These are phyloP conservation scores for Saccharomycopsis fodiens DNA, from an alignment of 805 yeast species.

Conservation along the genomic window DNA sequence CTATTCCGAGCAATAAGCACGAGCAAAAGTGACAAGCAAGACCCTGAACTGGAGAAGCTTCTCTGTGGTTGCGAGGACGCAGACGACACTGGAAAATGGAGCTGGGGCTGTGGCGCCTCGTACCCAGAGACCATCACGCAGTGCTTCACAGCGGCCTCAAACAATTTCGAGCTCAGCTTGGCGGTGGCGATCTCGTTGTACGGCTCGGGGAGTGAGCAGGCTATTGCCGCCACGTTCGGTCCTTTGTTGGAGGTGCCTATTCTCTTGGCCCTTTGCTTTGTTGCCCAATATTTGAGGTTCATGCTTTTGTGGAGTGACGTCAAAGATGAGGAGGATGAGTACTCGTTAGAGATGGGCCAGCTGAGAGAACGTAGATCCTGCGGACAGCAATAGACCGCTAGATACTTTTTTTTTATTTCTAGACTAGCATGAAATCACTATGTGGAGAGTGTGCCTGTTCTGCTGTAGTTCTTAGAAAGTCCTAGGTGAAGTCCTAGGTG, in stretches of 20 bases:
- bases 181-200: constrained; percentile 47
- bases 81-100: constrained; percentile 23
- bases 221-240: constrained; percentile 54
- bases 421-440: too few relatives aligned
- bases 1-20: constrained; percentile 22
- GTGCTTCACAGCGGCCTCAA: constrained; percentile 49
- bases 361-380: too few relatives aligned
- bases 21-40: background rate
- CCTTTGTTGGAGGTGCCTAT: constrained; percentile 55
- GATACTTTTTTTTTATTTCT: too few relatives aligned
- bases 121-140: constrained; percentile 41
- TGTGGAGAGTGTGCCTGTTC: too few relatives aligned
- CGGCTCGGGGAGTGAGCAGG: constrained; percentile 44
- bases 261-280: constrained; percentile 31
- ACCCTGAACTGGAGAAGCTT: constrained; percentile 16
- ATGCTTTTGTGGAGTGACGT: constrained; percentile 12
- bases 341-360: too few relatives aligned
- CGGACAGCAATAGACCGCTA: too few relatives aligned
- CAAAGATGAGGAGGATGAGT: constrained; percentile 17
- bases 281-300: constrained; percentile 29
- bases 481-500: too few relatives aligned
- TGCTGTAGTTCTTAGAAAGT: too few relatives aligned
- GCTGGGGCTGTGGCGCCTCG: constrained; percentile 30
- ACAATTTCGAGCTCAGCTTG: constrained; percentile 49
- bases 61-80: constrained; percentile 36